These are phyloP conservation scores for Tritrichomonas foetus DNA, from an alignment of 208 protist species.

Conservation along the genomic window DNA sequence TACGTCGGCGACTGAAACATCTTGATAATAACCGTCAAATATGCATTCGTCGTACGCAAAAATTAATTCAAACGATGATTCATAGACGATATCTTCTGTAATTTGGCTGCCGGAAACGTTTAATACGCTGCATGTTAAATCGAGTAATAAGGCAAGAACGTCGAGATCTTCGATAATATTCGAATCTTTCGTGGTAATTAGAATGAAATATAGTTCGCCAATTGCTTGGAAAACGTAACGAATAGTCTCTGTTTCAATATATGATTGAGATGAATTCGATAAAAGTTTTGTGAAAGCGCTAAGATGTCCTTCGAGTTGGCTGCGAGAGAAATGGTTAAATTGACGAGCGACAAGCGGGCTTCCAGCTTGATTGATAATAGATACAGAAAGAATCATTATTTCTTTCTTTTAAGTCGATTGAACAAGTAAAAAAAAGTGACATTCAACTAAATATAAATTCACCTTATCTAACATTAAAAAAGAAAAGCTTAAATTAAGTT, in stretches of 20 bases:
- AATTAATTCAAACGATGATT: background rate
- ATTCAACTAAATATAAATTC: no score
- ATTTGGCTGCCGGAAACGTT: background rate
- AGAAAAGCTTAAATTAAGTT: no score
- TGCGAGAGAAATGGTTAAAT: background rate
- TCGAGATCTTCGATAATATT: constrained; percentile 25
- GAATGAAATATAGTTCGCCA: constrained; percentile 1
- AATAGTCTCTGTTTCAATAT: constrained; percentile 9
- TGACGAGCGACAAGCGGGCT: background rate
- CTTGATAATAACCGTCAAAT: constrained; percentile 17
- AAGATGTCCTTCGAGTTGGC: background rate
- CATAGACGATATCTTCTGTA: background rate
- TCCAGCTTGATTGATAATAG: background rate
- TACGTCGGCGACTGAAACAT: background rate
- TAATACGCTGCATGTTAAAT: background rate
- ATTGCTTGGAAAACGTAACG: constrained; percentile 3
- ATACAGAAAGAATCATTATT: constrained; percentile 22
- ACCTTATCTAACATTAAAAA: no score
- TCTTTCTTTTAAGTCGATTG: no score
- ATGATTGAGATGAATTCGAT: background rate
- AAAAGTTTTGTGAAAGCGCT: constrained; percentile 8
- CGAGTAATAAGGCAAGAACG: background rate
- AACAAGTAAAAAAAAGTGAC: no score
- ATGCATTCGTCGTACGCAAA: constrained; percentile 20
- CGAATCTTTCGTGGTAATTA: constrained; percentile 16